Conservation (phyloP, 1,139 yeast species). For the Geotrichum citri-aurantii region DNA sequence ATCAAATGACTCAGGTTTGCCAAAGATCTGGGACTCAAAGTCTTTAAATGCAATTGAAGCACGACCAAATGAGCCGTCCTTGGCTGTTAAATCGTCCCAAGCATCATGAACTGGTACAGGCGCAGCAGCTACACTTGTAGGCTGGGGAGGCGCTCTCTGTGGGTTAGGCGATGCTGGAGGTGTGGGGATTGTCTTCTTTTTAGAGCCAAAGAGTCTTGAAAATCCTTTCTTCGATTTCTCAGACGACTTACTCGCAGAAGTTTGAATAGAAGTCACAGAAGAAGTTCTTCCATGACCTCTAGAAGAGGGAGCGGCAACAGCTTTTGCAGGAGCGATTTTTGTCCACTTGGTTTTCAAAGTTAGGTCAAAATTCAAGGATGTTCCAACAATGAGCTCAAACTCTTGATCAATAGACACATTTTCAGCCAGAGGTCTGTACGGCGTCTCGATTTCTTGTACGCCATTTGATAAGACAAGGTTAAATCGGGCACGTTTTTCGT, state of each 20-base stretch:
- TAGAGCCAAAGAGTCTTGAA: constrained; percentile 9
- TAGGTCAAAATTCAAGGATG: constrained; percentile 59
- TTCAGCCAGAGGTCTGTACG: constrained; percentile 46
- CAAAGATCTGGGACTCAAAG: constrained; percentile 50
- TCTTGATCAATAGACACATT: constrained; percentile 62
- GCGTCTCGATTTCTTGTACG: constrained; percentile 75
- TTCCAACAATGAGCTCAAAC: constrained; percentile 72
- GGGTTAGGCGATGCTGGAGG: neutral
- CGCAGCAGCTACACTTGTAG: neutral
- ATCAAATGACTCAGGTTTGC: constrained; percentile 47
- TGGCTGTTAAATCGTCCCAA: constrained; percentile 39
- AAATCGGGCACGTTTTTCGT: constrained; percentile 55
- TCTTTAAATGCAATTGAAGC: constrained; percentile 60
- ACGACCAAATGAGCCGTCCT: constrained; percentile 85
- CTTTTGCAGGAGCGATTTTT: constrained; percentile 26
- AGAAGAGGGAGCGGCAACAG: constrained; percentile 38
- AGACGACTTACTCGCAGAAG: constrained; percentile 13
- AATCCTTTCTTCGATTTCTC: constrained; percentile 4
- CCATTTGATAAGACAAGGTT: constrained; percentile 82
- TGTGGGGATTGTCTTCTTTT: constrained; percentile 39
- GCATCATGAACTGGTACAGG: constrained; percentile 1
- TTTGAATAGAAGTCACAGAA: constrained; percentile 20
- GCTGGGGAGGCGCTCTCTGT: neutral
- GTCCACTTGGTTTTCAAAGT: constrained; percentile 61
- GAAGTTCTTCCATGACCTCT: constrained; percentile 41